Evolutionary conservation across 139 green algal genomes (phyloP).

Genomic region (Deuterostichococcus epilithicus): DNA sequence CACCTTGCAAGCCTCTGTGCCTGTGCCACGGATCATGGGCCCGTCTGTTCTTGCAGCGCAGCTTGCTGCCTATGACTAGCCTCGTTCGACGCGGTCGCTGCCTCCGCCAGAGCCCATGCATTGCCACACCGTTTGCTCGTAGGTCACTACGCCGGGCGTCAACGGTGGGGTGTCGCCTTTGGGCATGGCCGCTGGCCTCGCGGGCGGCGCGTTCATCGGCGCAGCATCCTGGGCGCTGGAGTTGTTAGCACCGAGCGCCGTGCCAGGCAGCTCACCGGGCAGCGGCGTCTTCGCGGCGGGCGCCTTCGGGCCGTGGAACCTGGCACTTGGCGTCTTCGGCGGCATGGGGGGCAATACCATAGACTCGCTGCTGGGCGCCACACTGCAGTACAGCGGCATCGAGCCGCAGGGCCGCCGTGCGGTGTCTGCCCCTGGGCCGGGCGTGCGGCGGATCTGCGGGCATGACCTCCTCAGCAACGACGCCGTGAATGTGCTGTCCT

Average conservation of each 20-base stretch:
- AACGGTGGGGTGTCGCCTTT: slow-evolving; percentile 81
- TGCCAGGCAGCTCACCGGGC: not conserved
- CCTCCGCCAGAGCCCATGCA: not conserved
- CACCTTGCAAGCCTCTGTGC: not conserved
- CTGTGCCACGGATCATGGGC: not conserved
- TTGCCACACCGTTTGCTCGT: not conserved
- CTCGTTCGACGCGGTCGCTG: not conserved
- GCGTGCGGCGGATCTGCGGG: slow-evolving; percentile 52
- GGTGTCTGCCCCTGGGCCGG: slow-evolving; percentile 45
- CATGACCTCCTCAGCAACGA: slow-evolving; percentile 30
- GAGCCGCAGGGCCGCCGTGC: slow-evolving; percentile 32
- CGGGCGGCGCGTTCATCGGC: slow-evolving; percentile 75
- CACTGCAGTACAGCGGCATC: slow-evolving; percentile 81
- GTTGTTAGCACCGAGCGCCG: slow-evolving; percentile 11
- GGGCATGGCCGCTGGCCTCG: slow-evolving; percentile 56
- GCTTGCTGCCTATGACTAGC: not conserved
- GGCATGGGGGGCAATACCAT: slow-evolving; percentile 77
- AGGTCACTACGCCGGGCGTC: slow-evolving; percentile 66
- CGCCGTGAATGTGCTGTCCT: slow-evolving; percentile 22
- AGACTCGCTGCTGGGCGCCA: slow-evolving; percentile 90
- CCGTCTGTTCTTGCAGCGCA: not conserved
- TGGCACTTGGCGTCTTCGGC: slow-evolving; percentile 46
- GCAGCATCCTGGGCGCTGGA: slow-evolving; percentile 31
- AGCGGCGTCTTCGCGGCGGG: not conserved
- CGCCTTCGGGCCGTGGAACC: slow-evolving; percentile 4